Evolutionary conservation across 441 rosid genomes (phyloP), one percentile per base, ranked within the genome.

Genomic region (Kokia cookei): DNA sequence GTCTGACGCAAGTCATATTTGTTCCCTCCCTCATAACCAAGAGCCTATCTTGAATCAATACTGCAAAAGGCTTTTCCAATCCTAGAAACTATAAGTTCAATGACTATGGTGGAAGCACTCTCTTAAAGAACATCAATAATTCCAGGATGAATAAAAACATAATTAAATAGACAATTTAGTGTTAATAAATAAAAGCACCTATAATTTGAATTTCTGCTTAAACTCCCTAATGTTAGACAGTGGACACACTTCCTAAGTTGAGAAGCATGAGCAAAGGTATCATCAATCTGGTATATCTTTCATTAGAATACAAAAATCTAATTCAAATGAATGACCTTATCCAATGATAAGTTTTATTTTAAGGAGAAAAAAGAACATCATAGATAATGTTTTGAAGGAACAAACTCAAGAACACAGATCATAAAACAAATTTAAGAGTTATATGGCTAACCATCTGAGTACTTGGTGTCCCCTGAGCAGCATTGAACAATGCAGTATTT

Each of bases 381-480:
- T 13, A 63, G 29, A 60, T 29, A 26, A 65, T 50, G 2, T 4
- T 50, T 37, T 32, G 45, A 37, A 17, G 19, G n/a, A n/a, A 50
- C 13, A 63, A 19, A 26, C 40, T 43, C 7, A 62, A 42, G 62
- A 37, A 72, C 8, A 78, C 32, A 48, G 50, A 63, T 42, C 72
- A 62, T 47, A 42, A 26, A 82, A 76, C 74, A 72, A 78, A 75
- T 53, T 48, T 71, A 75, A 53, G 67, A 75, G 37, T 19, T 12
- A 72, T 24, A 74, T 74, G 76, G 66, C 86, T 79, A 54, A 96
- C 98, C 98, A 96, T 91, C 78, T 90, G 98, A 77, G 86, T 80
- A 84, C 84, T 93, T 61, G 90, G 85, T 77, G 94, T 79, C 71
- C 91, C 93, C 84, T 96, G 98, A 58, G 97, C 98, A 82, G 98